Evolutionary conservation across 1,139 yeast genomes (phyloP), one percentile per base, ranked within the genome.

Genomic region (Torulaspora pretoriensis): DNA sequence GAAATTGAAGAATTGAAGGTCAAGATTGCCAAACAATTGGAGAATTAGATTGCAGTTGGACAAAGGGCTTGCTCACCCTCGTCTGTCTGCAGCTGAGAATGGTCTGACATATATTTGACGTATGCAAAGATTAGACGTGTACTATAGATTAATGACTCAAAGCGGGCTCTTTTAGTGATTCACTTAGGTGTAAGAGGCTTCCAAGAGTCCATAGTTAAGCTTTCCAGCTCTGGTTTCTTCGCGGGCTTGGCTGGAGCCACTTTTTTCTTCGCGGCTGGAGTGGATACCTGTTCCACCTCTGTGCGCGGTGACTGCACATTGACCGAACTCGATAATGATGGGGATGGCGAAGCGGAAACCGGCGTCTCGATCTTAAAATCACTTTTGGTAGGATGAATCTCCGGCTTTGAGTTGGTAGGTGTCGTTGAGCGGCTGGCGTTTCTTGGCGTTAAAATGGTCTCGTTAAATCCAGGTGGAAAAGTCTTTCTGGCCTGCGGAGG

Each of bases 181-280:
- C 62, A 76, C 52, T 74, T 75, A 1, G 82, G 82, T 4, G 74
- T 70, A 41, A 78, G 61, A 6, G 83, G 82, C 45, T 74, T 73
- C 83, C 83, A 78, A 35, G 77, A 77, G 16, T 75, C 68, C 74
- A 77, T 67, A n/a, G 67, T 57, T 53, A 57, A 50, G 13, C 47
- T 43, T 23, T 53, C 59, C 26, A 55, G 35, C 29, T 55, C 55
- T 16, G 60, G 60, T 33, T 56, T 57, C 43, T 51, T 57, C 12
- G 48, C 48, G 9, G 57, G 60, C 13, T 50, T 48, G 3, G 44
- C 40, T 3, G 61, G 57, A 12, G 60, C 55, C 3, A 19, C 30
- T 31, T 56, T 50, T 42, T 43, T 46, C 34, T 40, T 46, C 9
- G 29, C 22, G 5, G 45, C 16, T 16, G 31, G 8, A 12, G 37